These are phyloP conservation scores for Apophysomyces variabilis DNA, from an alignment of 371 early-diverging fungal genomes.

Conservation along the genomic window DNA sequence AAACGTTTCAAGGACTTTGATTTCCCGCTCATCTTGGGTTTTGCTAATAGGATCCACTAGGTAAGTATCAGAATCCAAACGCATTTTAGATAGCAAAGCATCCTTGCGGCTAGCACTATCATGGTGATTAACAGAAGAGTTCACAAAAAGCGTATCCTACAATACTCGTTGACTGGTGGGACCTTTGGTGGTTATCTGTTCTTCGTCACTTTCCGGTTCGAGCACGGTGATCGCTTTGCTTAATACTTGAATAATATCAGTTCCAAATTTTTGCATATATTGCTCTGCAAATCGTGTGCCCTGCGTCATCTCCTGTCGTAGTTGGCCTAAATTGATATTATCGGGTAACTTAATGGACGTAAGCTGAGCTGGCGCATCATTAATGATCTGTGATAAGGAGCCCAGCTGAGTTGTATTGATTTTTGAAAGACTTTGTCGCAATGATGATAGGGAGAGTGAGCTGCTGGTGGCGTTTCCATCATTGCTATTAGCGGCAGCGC, in stretches of 20 bases:
- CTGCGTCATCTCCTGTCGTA: conserved; percentile 45
- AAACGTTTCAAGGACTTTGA: conserved; percentile 38
- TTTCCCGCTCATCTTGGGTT: conserved; percentile 16
- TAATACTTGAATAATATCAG: conserved; percentile 43
- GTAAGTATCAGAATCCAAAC: conserved; percentile 37
- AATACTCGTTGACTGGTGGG: conserved; percentile 28
- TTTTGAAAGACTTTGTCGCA: conserved; percentile 33
- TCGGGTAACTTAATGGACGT: conserved; percentile 44
- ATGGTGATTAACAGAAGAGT: background rate
- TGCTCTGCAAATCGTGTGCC: conserved; percentile 56
- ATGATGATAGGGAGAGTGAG: conserved; percentile 14
- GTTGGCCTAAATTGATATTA: conserved; percentile 42
- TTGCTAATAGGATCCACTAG: conserved; percentile 28
- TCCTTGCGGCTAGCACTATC: conserved; percentile 51
- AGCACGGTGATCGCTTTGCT: conserved; percentile 43
- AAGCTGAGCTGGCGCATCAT: conserved; percentile 32
- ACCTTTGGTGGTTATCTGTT: conserved; percentile 15
- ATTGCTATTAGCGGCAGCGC: background rate
- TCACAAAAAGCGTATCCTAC: conserved; percentile 19
- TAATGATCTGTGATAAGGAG: conserved; percentile 28
- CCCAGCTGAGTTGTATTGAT: conserved; percentile 35
- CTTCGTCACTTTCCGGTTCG: conserved; percentile 35
- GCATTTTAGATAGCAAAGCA: conserved; percentile 45
- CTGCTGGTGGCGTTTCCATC: conserved; percentile 7
- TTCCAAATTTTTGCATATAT: conserved; percentile 51